phyloP scores from a whole-genome alignment of 768 basidiomycete species.

The Rhizopogon vulgaris region DNA sequence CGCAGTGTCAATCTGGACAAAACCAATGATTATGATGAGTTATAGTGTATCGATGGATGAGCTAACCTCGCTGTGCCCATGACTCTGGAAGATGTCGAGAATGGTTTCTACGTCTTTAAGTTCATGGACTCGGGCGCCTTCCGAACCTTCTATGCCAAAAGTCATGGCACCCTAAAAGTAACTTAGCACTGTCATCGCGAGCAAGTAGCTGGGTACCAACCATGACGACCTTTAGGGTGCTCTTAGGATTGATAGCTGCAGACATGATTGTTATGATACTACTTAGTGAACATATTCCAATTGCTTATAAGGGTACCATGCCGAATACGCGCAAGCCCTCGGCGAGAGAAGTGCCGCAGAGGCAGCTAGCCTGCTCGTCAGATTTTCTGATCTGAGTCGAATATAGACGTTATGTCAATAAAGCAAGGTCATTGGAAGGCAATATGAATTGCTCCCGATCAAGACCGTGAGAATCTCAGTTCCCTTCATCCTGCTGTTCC shows the following conservation, averaged over 20 bases:
- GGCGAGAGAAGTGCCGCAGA: neutral
- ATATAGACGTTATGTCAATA: too few relatives aligned
- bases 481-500: neutral
- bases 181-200: neutral
- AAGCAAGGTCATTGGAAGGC: neutral
- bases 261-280: slow-evolving; percentile 14
- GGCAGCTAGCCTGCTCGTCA: neutral
- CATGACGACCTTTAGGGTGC: slow-evolving; percentile 46
- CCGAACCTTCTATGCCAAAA: slow-evolving; percentile 43
- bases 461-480: slow-evolving; percentile 3
- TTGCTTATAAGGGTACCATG: neutral
- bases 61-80: slow-evolving; percentile 50
- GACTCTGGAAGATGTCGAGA: slow-evolving; percentile 45
- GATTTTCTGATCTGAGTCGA: neutral
- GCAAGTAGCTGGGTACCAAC: slow-evolving; percentile 15
- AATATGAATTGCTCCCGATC: neutral
- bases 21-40: neutral
- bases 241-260: slow-evolving; percentile 27
- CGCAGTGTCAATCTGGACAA: slow-evolving; percentile 21
- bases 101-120: slow-evolving; percentile 44
- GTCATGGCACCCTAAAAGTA: slow-evolving; percentile 46
- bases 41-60: neutral
- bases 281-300: neutral
- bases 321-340: neutral
- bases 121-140: slow-evolving; percentile 44